Conservation (phyloP, 2,329 filamentous ascomycete genomes). For the Beauveria brongniartii region DNA sequence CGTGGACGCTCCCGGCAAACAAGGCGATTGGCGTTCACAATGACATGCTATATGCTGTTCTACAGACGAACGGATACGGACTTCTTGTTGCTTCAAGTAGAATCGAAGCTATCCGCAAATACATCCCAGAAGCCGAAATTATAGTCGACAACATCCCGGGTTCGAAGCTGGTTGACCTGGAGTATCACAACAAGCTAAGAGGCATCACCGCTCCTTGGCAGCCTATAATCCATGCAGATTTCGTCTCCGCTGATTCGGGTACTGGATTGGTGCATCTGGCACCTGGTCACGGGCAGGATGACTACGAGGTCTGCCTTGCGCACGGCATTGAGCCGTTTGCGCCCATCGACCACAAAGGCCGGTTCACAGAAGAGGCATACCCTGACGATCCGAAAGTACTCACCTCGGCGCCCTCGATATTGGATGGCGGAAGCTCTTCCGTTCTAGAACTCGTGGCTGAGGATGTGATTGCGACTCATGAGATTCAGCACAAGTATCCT, state of each 20-base stretch:
- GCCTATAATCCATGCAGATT: constrained; percentile 73
- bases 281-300: constrained; percentile 92
- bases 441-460: constrained; percentile 62
- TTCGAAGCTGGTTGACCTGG: constrained; percentile 52
- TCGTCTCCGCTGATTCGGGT: constrained; percentile 84
- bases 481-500: constrained; percentile 84
- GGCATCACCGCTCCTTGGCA: constrained; percentile 49
- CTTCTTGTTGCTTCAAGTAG: constrained; percentile 67
- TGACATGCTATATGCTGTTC: constrained; percentile 64
- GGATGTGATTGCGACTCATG: constrained; percentile 60
- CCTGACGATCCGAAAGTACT: constrained; percentile 60
- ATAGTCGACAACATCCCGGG: constrained; percentile 54
- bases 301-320: constrained; percentile 73
- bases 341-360: constrained; percentile 73
- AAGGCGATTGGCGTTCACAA: constrained; percentile 75
- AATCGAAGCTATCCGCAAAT: constrained; percentile 48
- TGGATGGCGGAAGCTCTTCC: constrained; percentile 58
- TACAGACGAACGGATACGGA: constrained; percentile 48
- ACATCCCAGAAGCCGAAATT: constrained; percentile 43
- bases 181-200: constrained; percentile 65
- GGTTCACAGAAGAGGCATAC: constrained; percentile 72
- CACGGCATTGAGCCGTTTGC: constrained; percentile 68
- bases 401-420: constrained; percentile 59
- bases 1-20: constrained; percentile 94
- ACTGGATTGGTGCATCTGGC: constrained; percentile 92